Evolutionary conservation across 78 protist species (phyloP), one percentile per base, ranked within the genome.

Genomic region (Chrysochromulina tobinii): DNA sequence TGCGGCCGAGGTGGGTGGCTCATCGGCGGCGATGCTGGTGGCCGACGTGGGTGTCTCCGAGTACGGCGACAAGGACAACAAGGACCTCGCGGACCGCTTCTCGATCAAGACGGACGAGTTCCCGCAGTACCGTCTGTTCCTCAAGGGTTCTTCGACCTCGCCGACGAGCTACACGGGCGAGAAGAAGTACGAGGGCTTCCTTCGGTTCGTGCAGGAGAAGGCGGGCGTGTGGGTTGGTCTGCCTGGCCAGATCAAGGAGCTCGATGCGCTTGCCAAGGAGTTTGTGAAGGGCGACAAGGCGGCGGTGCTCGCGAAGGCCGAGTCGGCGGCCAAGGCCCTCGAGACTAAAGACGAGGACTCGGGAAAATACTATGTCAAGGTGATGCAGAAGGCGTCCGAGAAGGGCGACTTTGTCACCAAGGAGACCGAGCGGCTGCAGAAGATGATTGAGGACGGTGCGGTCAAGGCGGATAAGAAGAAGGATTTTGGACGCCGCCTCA

Each of bases 161-260:
- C 83, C 83, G 27, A 50, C 50, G 11, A 23, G 1, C 51, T 75
- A 50, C 23, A 75, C 57, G 27, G 83, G 83, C 15, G 27, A 1
- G 58, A 27, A 12, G 83, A 75, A 75, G 83, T 15, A 3, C 4
- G 83, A 75, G 25, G 83, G 3, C 25, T 50, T 75, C 57, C 20
- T 75, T 54, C 83, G 83, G 27, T 75, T 75, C 83, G 57, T 50
- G n/a, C 83, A 75, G 83, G 83, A 75, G 58, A 75, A 75, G 83
- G 83, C 83, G 23, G 83, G 83, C 58, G 57, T 15, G 51, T 75
- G 83, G 83, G 50, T 75, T 18, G 83, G 83, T 2, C 58, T 75
- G 83, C 58, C 83, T 21, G 83, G 83, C 38, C 83, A 75, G 57
- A 18, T 75, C 27, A 68, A 68, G 51, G 83, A 4, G 58, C 54